Base-by-base conservation (phyloP, 1,284 basidiomycete genomes). In the Pterulicium gracile region DNA sequence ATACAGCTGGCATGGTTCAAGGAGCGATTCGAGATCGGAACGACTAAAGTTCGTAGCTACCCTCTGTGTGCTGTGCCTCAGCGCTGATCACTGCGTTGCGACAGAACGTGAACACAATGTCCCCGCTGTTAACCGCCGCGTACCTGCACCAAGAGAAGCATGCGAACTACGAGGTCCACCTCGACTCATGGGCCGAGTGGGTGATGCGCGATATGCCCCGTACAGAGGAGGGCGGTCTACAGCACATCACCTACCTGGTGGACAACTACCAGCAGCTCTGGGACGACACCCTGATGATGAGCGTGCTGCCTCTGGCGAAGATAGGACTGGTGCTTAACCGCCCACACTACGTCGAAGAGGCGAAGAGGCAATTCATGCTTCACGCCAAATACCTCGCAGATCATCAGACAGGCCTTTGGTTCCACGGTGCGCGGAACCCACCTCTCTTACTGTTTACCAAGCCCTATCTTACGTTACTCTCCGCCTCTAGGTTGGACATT, bases 271-370 rank as follows among this genome's bases (percentile, higher is more conserved):
- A 77, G 51, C 74, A 82, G 51, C 57, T 81, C 3, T 81, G 79
- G 77, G 78, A 81, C 58, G 79, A 82, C 57, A 81, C 77, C 2
- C 62, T 81, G 49, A 78, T 79, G 75, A 81, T 81, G 79, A 68
- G 68, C 34, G 76, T 79, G 3, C 61, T 79, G 17, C 78, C 79
- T 2, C 61, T 81, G 23, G 67, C 77, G 10, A 79, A 79, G 57
- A 79, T 81, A 48, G 78, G 78, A 2, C 60, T 79, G 42, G 70
- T 81, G 5, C 62, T 79, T 5, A 61, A 67, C 22, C 63, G 70
- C n/a, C 67, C 68, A 2, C 63, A 71, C 21, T 81, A 80, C 56
- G 61, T 81, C 39, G 72, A 79, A 51, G 79, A 81, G 57, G 77
- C 77, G 3, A 75, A 75, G 61, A 69, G 72, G 43, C 76, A 78